Evolutionary conservation across 768 basidiomycete genomes (phyloP).

Genomic region (Suillus sp.): DNA sequence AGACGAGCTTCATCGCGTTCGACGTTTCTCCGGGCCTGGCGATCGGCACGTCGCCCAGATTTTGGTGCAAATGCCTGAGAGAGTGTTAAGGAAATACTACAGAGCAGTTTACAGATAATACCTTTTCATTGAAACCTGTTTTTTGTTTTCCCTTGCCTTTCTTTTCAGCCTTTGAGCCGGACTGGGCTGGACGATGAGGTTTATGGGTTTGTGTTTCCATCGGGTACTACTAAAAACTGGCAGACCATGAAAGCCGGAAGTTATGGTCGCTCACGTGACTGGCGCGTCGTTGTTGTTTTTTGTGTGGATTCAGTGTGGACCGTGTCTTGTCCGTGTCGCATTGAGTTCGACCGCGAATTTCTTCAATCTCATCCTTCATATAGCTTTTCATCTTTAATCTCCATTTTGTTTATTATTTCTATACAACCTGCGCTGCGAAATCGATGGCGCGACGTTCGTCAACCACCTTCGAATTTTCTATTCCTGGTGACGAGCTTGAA

Average conservation of each 20-base stretch:
- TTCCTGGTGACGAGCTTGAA: slow-evolving; percentile 74
- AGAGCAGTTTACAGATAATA: slow-evolving; percentile 25
- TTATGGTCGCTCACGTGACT: slow-evolving; percentile 29
- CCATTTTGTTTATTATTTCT: slow-evolving; percentile 21
- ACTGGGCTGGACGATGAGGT: slow-evolving; percentile 73
- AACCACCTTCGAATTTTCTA: slow-evolving; percentile 48
- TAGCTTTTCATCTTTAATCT: slow-evolving; percentile 16
- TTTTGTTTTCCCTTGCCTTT: slow-evolving; percentile 73
- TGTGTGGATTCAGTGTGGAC: slow-evolving; percentile 7
- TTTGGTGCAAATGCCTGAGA: slow-evolving; percentile 86
- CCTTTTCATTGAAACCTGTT: slow-evolving; percentile 90
- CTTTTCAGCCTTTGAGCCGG: slow-evolving; percentile 75
- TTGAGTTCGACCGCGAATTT: slow-evolving; percentile 10
- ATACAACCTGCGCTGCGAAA: slow-evolving; percentile 19
- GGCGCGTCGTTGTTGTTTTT: slow-evolving; percentile 25
- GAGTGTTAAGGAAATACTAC: slow-evolving; percentile 8
- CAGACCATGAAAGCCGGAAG: not conserved
- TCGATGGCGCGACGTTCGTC: slow-evolving; percentile 31
- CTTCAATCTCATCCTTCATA: slow-evolving; percentile 11
- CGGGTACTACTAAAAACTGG: slow-evolving; percentile 3
- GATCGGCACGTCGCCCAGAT: slow-evolving; percentile 87
- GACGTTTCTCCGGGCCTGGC: slow-evolving; percentile 85
- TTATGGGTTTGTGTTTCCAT: slow-evolving; percentile 85
- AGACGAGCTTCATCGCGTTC: slow-evolving; percentile 93
- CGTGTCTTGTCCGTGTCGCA: not conserved